These are phyloP conservation scores for Ascocoryne sarcoides DNA, from an alignment of 2,329 filamentous ascomycete species.

Conservation along the genomic window DNA sequence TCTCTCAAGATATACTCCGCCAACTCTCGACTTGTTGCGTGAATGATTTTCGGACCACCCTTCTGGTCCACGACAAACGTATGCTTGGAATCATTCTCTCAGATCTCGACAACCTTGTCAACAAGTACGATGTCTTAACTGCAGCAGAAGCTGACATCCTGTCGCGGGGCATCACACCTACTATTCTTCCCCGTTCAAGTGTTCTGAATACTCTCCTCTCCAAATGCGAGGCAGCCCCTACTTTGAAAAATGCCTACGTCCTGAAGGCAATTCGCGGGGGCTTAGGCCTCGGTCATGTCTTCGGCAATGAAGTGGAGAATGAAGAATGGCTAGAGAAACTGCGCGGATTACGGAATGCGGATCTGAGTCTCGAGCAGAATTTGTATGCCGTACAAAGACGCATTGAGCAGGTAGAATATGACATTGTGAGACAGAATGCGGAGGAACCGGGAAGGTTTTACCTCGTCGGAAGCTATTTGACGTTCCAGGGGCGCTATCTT, in stretches of 20 bases:
- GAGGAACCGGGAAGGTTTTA: too few species aligned
- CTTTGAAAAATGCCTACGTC: conserved; percentile 7
- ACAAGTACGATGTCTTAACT: not conserved
- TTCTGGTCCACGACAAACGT: conserved; percentile 28
- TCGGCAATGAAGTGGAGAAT: conserved; percentile 4
- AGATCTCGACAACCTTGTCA: conserved; percentile 19
- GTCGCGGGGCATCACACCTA: not conserved
- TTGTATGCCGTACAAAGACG: too few species aligned
- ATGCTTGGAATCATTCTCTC: conserved; percentile 29
- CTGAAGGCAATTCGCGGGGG: conserved; percentile 8
- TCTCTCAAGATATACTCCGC: conserved; percentile 20
- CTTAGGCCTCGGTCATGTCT: conserved; percentile 5
- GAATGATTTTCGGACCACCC: conserved; percentile 28
- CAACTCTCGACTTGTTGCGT: conserved; percentile 23
- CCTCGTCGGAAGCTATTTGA: too few species aligned
- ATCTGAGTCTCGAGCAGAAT: too few species aligned
- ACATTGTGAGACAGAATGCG: too few species aligned
- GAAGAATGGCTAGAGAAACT: conserved; percentile 20
- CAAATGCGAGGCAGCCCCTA: not conserved
- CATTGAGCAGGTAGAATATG: too few species aligned
- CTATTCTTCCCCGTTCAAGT: not conserved
- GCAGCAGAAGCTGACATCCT: not conserved
- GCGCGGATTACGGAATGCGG: conserved; percentile 3
- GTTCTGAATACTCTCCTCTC: not conserved
- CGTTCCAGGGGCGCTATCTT: too few species aligned